Evolutionary conservation across 1,139 yeast genomes (phyloP), one percentile per base, ranked within the genome.

Genomic region (Pichia sp.): DNA sequence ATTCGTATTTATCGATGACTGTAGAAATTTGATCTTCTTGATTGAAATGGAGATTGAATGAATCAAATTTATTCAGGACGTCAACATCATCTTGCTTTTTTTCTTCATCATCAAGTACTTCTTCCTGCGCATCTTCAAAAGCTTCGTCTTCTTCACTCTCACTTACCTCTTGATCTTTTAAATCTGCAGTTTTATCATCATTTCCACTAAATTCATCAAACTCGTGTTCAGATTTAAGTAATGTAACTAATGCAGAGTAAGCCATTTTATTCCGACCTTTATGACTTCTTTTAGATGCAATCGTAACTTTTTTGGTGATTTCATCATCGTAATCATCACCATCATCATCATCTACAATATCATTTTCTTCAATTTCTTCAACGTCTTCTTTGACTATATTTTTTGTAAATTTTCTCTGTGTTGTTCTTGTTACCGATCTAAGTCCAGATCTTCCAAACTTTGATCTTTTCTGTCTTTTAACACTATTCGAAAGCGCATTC

Each of bases 21-120:
- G 44, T 36, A 23, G 55, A 60, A 34, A 62, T 61, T 1, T 63
- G 62, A 20, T 71, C 76, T 20, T 81, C 78, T 27, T 69, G 66
- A 46, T 82, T 85, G 63, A 84, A 90, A 62, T 90, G 97, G 25
- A 68, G 61, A 53, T 85, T 88, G 58, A 85, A 89, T 0, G 95
- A 87, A 63, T 83, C 88, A 13, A 60, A 60, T 26, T 69, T 70
- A 16, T 64, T 70, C 6, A 37, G 25, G 24, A 40, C 48, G 24
- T 49, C 53, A n/a, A 59, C 62, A 5, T 62, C 66, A 7, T 59
- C 68, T 4, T 58, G 66, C 5, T 58, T 66, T 12, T 66, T 71
- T 3, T 58, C 67, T 11, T 64, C 70, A 1, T 59, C 67, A 7
- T 62, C 68, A 5, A 58, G 60, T 3, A 56, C 56, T 16, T 65